A percentile compares a stretch with the other conserved stretches of the same genome.
Evolutionary conservation across 164 flowering plant species (phyloP).

Genomic region (Nymphaea colorata): DNA sequence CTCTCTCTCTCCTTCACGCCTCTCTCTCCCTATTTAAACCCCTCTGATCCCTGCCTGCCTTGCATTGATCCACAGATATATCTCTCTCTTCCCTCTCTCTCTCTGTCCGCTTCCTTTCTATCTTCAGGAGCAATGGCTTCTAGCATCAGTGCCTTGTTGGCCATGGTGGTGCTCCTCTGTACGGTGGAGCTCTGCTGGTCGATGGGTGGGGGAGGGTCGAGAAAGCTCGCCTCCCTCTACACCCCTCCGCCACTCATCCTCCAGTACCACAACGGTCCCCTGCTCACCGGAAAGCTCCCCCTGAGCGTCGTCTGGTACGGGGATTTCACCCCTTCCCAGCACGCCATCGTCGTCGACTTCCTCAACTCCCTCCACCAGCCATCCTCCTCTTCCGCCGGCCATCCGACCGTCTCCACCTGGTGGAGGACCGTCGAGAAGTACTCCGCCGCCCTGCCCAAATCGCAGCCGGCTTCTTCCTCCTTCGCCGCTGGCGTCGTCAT

Average conservation of each 20-base stretch:
- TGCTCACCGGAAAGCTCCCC: conserved; percentile 45
- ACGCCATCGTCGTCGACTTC: conserved; percentile 51
- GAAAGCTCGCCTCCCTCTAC: conserved; percentile 6
- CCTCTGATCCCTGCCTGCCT: neutral
- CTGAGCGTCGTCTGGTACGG: conserved; percentile 71
- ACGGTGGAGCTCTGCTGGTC: neutral
- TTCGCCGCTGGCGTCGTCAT: conserved; percentile 12
- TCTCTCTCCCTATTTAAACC: neutral
- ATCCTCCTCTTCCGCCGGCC: neutral
- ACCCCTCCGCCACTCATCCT: conserved; percentile 22
- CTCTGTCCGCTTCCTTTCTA: neutral
- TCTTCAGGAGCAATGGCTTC: neutral
- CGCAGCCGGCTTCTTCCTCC: conserved; percentile 13
- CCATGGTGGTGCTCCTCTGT: neutral
- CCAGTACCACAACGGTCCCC: conserved; percentile 59
- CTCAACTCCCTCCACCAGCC: conserved; percentile 27
- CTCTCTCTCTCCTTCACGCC: neutral
- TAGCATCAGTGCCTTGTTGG: neutral
- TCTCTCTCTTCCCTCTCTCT: neutral
- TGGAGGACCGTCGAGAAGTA: conserved; percentile 20
- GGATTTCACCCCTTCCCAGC: conserved; percentile 45
- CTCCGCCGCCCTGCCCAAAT: conserved; percentile 11
- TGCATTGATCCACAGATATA: no score
- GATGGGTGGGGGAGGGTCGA: neutral
- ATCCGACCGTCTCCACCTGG: conserved; percentile 21